Base-by-base conservation (phyloP, 2,329 filamentous ascomycete species). In the Raffaelea albimanens region DNA sequence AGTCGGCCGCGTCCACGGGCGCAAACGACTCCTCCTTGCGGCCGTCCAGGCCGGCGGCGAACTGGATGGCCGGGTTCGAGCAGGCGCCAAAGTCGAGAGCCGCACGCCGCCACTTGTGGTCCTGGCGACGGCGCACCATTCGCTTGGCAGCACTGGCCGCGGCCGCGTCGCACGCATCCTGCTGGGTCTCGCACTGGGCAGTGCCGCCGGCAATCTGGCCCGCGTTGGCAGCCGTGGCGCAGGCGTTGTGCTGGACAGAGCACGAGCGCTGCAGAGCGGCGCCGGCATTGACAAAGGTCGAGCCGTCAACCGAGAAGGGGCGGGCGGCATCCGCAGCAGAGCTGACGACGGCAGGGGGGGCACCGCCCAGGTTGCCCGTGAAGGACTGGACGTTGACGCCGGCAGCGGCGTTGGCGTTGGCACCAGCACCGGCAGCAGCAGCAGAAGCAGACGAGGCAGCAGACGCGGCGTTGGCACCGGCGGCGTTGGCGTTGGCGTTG, bases 261-360 rank as follows among this genome's bases (percentile, higher is more conserved):
- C 71, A 75, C 11, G 70, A 71, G 22, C 71, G 69, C 59, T 67
- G 63, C 49, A 71, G 57, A 10, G 71, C 71, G 33, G 68, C 70
- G 40, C 62, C 66, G 10, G 58, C 54, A 53, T 68, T 68, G 5
- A 71, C 64, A 60, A 82, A 82, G 51, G 69, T 76, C 47, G 71
- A 70, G 16, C 69, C 71, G 48, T 73, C 79, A 53, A 79, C 79
- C 43, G 59, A 63, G 59, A 75, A 76, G 45, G 70, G 70, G 16
- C 67, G 66, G 40, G 61, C 55, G 10, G 60, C 54, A 25, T 57
- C 50, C 34, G 61, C 59, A 4, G 59, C 58, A 3, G 63, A 62
- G 54, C 61, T 61, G 54, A 63, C 53, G 22, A 74, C 68, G 4
- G 71, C 57, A 2, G 70, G 68, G 2, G 68, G 54, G 1, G 67